Evolutionary conservation across 169 alveolate species (phyloP).

Genomic region (Nephromyces sp.): DNA sequence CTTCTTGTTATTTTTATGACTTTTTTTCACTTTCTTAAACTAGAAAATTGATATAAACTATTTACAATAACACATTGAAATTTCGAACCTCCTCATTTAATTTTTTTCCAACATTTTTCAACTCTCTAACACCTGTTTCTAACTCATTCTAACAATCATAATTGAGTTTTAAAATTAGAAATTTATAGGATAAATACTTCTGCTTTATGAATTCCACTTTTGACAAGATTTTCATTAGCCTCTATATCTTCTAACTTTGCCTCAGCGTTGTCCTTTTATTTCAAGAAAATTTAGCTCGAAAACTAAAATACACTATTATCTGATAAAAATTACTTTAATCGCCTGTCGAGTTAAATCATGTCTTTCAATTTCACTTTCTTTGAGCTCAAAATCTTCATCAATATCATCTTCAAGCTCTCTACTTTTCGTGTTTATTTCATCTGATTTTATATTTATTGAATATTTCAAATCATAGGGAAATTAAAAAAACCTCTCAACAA

Average conservation of each 20-base stretch:
- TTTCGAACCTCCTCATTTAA: background rate
- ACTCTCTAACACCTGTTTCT: background rate
- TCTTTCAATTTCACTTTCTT: background rate
- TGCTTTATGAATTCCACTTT: background rate
- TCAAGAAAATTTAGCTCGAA: too few species aligned
- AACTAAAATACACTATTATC: too few species aligned
- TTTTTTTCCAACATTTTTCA: background rate
- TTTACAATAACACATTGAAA: too few species aligned
- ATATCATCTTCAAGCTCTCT: background rate
- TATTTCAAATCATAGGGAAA: background rate
- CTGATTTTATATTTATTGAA: background rate
- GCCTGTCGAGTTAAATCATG: background rate
- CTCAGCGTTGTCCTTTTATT: too few species aligned
- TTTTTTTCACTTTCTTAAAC: too few species aligned
- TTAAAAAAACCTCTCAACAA: background rate
- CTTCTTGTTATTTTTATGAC: too few species aligned
- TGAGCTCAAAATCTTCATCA: background rate
- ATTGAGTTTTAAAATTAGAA: background rate
- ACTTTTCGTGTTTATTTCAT: background rate
- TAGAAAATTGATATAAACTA: too few species aligned
- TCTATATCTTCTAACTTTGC: background rate
- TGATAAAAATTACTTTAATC: too few species aligned
- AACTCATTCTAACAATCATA: background rate
- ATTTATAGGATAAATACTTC: background rate
- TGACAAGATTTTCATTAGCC: background rate